A percentile compares a stretch with the other conserved stretches of the same genome.
phyloP scores from a whole-genome alignment of 148 eudicot genomes.

The Amaranthus hypochondriacus region DNA sequence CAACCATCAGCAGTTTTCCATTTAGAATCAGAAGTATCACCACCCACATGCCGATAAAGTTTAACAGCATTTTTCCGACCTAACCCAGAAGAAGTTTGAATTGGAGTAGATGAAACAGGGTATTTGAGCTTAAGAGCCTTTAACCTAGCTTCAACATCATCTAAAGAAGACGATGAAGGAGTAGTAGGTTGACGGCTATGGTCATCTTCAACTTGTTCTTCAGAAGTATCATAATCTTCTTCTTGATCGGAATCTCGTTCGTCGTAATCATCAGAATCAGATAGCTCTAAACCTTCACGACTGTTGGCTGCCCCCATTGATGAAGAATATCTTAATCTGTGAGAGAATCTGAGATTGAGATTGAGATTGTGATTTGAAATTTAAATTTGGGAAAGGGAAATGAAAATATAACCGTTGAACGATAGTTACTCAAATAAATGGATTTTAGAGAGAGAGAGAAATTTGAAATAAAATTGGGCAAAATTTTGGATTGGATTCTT shows the following conservation, averaged over 20 bases:
- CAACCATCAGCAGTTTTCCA: constrained; percentile 63
- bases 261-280: constrained; percentile 49
- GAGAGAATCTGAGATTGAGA: neutral
- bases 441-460: too few relatives aligned
- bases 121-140: constrained; percentile 57
- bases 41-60: constrained; percentile 70
- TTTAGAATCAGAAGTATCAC: constrained; percentile 72
- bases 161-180: constrained; percentile 32
- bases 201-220: constrained; percentile 14
- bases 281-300: constrained; percentile 62
- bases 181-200: neutral
- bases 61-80: constrained; percentile 46
- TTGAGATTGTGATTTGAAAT: neutral
- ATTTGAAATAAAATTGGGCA: too few relatives aligned
- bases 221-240: constrained; percentile 27
- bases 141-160: constrained; percentile 57
- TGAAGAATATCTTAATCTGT: too few relatives aligned
- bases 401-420: too few relatives aligned
- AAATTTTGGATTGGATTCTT: too few relatives aligned
- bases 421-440: too few relatives aligned
- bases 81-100: neutral
- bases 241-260: constrained; percentile 38
- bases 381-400: neutral
- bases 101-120: constrained; percentile 6
- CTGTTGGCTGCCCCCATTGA: constrained; percentile 65